Base-by-base conservation (phyloP, 2,329 filamentous ascomycete genomes). In the Cladosporium sp. region DNA sequence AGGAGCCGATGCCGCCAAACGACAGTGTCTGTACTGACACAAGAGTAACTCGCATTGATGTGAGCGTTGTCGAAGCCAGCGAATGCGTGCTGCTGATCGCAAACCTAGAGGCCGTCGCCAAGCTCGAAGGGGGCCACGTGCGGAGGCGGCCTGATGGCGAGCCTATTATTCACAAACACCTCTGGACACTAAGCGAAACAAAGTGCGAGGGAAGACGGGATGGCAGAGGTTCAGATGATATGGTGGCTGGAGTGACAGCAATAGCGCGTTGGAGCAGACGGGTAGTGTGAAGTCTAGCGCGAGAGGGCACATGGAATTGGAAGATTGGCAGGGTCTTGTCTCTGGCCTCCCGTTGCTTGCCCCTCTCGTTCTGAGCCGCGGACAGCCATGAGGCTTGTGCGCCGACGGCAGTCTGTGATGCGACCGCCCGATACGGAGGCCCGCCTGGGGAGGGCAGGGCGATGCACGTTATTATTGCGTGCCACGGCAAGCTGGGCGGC, bases 301-400 rank as follows among this genome's bases (percentile, higher is more conserved):
- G 22, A 5, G 22, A 28, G 22, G 22, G 22, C 22, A 28, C 22
- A 19, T 38, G 35, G 35, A 16, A 38, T 38, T 35, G 40, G 13
- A 31, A 9, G 46, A 9, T 28, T 33, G 38, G 40, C 40, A 50
- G 48, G 48, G 48, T 50, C 48, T 33, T 43, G 48, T 43, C 40
- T 35, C 13, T 31, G 40, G 22, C 22, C 22, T 28, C 22, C 22
- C 22, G 22, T 28, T 28, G 22, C 22, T n/a, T 34, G 40, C 48
- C 48, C 48, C 48, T 50, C 48, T 43, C 32, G 48, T 50, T 43
- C 46, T 9, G 38, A 11, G 9, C 35, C 40, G 32, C 48, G 48
- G 48, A 43, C 48, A 43, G 38, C 48, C 48, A 50, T 50, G 48
- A 50, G 48, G 48, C 48, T 43, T 50, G 48, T 50, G 48, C 48